Base-by-base conservation (phyloP, 129 eudicot genomes). In the Lactuca sativa region DNA sequence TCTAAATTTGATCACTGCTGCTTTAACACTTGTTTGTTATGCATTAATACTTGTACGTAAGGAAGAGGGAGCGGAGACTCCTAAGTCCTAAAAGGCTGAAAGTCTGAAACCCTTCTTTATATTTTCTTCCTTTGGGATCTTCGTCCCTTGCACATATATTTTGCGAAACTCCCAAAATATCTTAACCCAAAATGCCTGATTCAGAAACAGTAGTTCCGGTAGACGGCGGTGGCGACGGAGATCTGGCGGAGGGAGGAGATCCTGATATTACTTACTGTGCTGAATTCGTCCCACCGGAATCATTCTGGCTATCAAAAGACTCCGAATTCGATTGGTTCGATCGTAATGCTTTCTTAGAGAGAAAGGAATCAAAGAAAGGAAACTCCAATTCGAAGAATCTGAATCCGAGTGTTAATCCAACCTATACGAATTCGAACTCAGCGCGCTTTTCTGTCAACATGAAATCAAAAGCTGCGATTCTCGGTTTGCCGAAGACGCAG, bases 301-400 rank as follows among this genome's bases (percentile, higher is more conserved):
- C 98, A 7, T 92, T 92, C 73, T 92, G 91, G 91, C 77, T 92
- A 0, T 86, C 98, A 0, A 83, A 82, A 52, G 98, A 89, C 58
- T 91, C 98, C 3, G 98, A 92, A 72, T 83, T 74, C 77, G 96
- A 92, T 53, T 92, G 98, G 98, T 83, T 92, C 62, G 90, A 92
- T 31, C 92, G 85, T 0, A 86, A 84, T 52, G 91, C 91, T 32
- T 81, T 82, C 36, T 75, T 80, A 60, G 98, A 89, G 62, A 76
- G 98, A 9, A 86, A 86, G 66, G 98, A 89, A 38, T 92, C 98
- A 16, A 81, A 84, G 30, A 89, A 80, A 58, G 88, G 76, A 13
- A 73, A 38, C 72, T 47, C 79, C 15, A 70, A 74, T 33, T 63
- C 80, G 7, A 76, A 72, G 60, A 71, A 77, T 3, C 47, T 69